These are phyloP conservation scores for Acer saccharum DNA, from an alignment of 345 rosid species.

Conservation along the genomic window DNA sequence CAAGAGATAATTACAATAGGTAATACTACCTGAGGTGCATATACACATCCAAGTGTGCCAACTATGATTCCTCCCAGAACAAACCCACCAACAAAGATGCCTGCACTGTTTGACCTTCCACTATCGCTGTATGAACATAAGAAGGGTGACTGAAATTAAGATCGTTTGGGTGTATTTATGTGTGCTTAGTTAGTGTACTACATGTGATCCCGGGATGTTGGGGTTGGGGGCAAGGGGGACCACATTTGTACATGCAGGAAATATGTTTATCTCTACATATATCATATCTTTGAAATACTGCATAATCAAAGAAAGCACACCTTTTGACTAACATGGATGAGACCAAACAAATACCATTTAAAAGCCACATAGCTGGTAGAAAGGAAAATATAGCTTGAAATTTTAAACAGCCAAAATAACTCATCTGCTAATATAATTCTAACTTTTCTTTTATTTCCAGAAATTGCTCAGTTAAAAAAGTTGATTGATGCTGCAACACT, in stretches of 20 bases:
- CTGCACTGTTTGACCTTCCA: slow-evolving; percentile 54
- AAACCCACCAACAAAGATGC: slow-evolving; percentile 85
- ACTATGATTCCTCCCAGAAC: slow-evolving; percentile 85
- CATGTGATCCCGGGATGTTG: background rate
- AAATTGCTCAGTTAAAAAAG: background rate
- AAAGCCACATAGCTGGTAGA: background rate
- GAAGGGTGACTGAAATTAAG: slow-evolving; percentile 7
- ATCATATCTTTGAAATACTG: background rate
- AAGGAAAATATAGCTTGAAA: slow-evolving; percentile 3
- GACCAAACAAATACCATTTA: background rate
- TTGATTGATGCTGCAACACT: background rate
- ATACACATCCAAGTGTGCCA: slow-evolving; percentile 95
- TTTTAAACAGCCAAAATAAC: background rate
- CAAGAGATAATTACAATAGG: slow-evolving; percentile 1
- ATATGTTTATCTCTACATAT: background rate
- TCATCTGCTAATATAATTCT: background rate
- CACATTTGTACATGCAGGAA: background rate
- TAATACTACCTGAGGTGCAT: slow-evolving; percentile 80
- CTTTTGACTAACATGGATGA: background rate
- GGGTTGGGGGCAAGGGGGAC: background rate
- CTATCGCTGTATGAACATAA: slow-evolving; percentile 55
- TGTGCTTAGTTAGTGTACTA: background rate
- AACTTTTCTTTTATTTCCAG: background rate
- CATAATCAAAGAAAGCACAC: background rate
- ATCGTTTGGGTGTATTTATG: background rate